Evolutionary conservation across 2,329 filamentous ascomycete species (phyloP), one percentile per base, ranked within the genome.

Genomic region (Cytospora mali): DNA sequence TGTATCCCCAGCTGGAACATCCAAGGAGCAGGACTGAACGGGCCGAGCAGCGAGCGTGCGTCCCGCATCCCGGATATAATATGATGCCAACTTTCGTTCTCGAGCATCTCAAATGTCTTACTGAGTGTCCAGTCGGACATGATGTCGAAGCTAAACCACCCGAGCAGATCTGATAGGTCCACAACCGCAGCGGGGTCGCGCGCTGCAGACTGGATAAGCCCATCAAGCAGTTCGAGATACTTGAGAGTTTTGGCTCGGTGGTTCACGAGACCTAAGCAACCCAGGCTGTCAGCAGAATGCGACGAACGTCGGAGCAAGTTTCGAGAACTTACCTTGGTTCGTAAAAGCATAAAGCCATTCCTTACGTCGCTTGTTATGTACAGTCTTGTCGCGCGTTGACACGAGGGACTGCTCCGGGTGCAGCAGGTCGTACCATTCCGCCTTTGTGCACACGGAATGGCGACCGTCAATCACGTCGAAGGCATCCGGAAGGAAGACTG

Each of bases 371-470:
- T 35, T 18, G 25, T 54, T 18, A 23, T 54, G 51, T 35, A 18
- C 51, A n/a, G 51, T 25, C 5, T 25, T 21, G 18, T 29, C 29
- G 16, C 51, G 51, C 29, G 51, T 29, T 33, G 51, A 23, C 9
- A 54, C 28, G 1, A 54, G 21, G 18, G 29, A 6, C 4, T 21
- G 13, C 29, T 33, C n/a, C 5, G 51, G 51, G 18, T 33, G 33
- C 9, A 68, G 39, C 0, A 55, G 55, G 21, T 68, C 65, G 61
- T 71, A 71, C 16, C 69, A 55, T 0, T 66, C 66, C 39, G 67
- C 51, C 4, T 53, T 50, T 53, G 69, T 70, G 25, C 62, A 54
- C 31, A 63, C 66, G 18, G 64, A 66, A 18, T 66, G 53, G 48
- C 66, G 46, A 1, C 66, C 65, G 51, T 72, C 69, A 5, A 71